Percentiles rank a stretch among this genome's conserved stretches.
phyloP scores from a whole-genome alignment of 1,284 basidiomycete species.

The Retiboletus fuscus region DNA sequence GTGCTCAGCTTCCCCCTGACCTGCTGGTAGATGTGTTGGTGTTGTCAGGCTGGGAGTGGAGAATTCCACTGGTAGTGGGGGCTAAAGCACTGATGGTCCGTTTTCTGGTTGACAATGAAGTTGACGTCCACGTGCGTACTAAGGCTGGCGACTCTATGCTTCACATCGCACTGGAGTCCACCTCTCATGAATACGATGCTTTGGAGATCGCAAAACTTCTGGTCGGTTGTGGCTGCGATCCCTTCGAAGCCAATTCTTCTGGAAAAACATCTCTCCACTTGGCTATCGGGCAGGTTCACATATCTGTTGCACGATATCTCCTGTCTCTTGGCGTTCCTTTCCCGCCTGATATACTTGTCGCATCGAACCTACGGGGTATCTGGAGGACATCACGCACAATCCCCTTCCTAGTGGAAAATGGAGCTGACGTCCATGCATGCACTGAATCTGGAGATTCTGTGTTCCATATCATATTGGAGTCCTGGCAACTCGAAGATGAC shows the following conservation, averaged over 20 bases:
- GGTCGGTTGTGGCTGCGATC: neutral
- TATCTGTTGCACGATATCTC: neutral
- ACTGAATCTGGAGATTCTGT: neutral
- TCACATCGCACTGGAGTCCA: neutral
- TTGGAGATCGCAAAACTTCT: neutral
- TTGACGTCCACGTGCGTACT: neutral
- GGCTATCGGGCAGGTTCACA: too few relatives aligned
- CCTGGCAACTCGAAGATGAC: neutral
- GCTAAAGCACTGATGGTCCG: neutral
- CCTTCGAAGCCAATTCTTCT: too few relatives aligned
- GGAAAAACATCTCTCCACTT: neutral
- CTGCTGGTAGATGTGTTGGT: neutral
- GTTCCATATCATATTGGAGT: neutral
- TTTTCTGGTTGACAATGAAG: constrained; percentile 3
- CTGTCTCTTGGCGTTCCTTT: neutral
- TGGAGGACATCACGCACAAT: neutral
- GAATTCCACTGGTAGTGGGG: too few relatives aligned
- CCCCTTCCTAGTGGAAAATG: neutral
- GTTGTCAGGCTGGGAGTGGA: too few relatives aligned
- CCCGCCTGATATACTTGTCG: neutral
- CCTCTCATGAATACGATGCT: neutral
- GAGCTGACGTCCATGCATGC: neutral
- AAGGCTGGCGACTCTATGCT: neutral
- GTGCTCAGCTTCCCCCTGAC: neutral
- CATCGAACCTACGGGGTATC: neutral